Conservation (phyloP, 2,329 filamentous ascomycete genomes). For the Phaeoacremonium minimum region DNA sequence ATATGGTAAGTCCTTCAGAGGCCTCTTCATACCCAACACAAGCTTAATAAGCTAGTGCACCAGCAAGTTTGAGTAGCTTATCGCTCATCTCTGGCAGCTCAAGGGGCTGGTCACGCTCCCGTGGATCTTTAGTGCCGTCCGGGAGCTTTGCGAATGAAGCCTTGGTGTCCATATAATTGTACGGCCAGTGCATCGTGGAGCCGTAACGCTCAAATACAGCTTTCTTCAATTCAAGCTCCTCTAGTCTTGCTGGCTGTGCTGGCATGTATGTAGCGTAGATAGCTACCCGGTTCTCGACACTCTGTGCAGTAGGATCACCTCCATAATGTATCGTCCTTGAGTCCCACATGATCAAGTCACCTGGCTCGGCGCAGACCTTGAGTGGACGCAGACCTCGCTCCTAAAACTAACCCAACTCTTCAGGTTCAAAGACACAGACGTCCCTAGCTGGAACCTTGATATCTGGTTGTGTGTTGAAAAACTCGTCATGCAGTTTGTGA, state of each 20-base stretch:
- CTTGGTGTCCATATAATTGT: constrained; percentile 4
- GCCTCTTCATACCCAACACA: too few species aligned
- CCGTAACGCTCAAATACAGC: constrained; percentile 24
- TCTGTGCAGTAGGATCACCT: constrained; percentile 19
- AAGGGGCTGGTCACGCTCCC: too few species aligned
- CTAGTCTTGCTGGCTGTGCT: constrained; percentile 21
- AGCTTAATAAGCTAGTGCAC: too few species aligned
- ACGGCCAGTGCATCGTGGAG: constrained; percentile 33
- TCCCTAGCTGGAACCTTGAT: constrained; percentile 20
- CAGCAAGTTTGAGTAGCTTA: too few species aligned
- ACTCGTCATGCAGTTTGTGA: constrained; percentile 34
- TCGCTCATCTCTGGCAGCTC: too few species aligned
- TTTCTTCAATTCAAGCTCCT: constrained; percentile 25
- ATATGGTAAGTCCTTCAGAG: too few species aligned
- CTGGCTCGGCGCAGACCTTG: constrained; percentile 35
- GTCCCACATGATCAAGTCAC: constrained; percentile 40
- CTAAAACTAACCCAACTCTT: constrained; percentile 36
- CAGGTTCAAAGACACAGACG: constrained; percentile 30
- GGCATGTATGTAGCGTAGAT: constrained; percentile 32
- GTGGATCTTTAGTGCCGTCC: too few species aligned
- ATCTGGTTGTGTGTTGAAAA: constrained; percentile 30
- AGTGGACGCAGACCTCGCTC: constrained; percentile 27
- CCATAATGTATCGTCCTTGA: constrained; percentile 40
- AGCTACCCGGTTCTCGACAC: constrained; percentile 25
- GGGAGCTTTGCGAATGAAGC: too few species aligned